phyloP scores from a whole-genome alignment of 1,284 basidiomycete species.

The Leccinum griseonigrum region DNA sequence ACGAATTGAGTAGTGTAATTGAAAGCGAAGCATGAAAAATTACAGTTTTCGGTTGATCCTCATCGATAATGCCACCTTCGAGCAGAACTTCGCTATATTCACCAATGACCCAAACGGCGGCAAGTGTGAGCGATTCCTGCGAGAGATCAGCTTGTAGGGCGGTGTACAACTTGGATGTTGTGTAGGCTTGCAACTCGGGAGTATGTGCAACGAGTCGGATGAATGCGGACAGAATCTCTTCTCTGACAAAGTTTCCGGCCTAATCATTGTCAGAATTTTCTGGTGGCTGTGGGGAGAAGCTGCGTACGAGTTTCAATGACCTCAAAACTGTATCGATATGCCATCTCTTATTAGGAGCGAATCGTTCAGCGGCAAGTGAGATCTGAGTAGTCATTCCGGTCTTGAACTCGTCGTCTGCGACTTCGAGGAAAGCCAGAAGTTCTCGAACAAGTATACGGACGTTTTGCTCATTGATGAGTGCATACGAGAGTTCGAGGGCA shows the following conservation, averaged over 20 bases:
- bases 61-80: conserved; percentile 87
- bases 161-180: conserved; percentile 88
- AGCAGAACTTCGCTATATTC: conserved; percentile 94
- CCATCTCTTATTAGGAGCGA: conserved; percentile 98
- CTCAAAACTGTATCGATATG: conserved; percentile 98
- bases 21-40: conserved; percentile 16
- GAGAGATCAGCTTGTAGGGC: conserved; percentile 92
- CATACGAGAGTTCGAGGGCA: conserved; percentile 96
- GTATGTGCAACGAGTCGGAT: conserved; percentile 97
- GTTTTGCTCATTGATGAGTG: conserved; percentile 95
- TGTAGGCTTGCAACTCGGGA: conserved; percentile 95
- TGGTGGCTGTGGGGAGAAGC: not conserved
- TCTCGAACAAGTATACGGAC: conserved; percentile 92
- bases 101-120: conserved; percentile 94
- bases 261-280: conserved; percentile 29
- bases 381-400: conserved; percentile 97
- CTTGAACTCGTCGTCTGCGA: conserved; percentile 99
- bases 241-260: conserved; percentile 98
- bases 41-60: conserved; percentile 76
- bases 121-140: conserved; percentile 92
- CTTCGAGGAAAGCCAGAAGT: conserved; percentile 93
- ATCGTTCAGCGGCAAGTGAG: conserved; percentile 92
- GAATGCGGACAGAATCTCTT: conserved; percentile 94
- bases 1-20: conserved; percentile 2
- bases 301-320: conserved; percentile 83